These are phyloP conservation scores for Paulownia fortunei DNA, from an alignment of 257 asterid species.

Conservation along the genomic window DNA sequence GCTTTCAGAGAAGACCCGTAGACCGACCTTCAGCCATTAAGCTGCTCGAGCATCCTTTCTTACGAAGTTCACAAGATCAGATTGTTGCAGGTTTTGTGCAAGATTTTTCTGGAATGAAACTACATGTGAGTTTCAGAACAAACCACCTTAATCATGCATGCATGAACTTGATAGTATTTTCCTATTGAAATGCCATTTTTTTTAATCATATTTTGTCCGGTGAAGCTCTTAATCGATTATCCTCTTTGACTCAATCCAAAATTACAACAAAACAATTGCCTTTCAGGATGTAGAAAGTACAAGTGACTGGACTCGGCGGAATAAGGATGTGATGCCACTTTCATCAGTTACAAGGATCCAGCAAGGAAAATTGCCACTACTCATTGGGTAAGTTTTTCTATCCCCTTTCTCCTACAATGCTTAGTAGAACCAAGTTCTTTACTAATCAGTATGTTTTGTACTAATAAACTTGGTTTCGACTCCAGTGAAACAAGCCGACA, in stretches of 20 bases:
- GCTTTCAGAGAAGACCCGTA: conserved; percentile 75
- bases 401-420: not conserved
- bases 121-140: conserved; percentile 45
- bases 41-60: conserved; percentile 76
- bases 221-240: not conserved
- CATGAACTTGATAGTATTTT: not conserved
- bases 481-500: conserved; percentile 53
- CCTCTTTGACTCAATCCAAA: not conserved
- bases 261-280: conserved; percentile 15
- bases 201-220: not conserved
- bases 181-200: not conserved
- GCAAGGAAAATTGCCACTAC: conserved; percentile 45
- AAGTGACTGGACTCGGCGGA: conserved; percentile 37
- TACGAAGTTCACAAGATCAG: conserved; percentile 53
- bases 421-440: not conserved
- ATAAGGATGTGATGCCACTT: conserved; percentile 42
- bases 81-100: conserved; percentile 40
- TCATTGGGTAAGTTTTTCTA: conserved; percentile 40
- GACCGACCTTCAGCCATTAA: conserved; percentile 72
- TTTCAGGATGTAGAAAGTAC: conserved; percentile 53
- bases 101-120: conserved; percentile 49
- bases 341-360: conserved; percentile 42
- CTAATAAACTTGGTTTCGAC: conserved; percentile 6
- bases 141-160: conserved; percentile 16
- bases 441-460: not conserved